Evolutionary conservation across 2,329 filamentous ascomycete genomes (phyloP), one percentile per base, ranked within the genome.

Genomic region (Trichoderma polysporum): DNA sequence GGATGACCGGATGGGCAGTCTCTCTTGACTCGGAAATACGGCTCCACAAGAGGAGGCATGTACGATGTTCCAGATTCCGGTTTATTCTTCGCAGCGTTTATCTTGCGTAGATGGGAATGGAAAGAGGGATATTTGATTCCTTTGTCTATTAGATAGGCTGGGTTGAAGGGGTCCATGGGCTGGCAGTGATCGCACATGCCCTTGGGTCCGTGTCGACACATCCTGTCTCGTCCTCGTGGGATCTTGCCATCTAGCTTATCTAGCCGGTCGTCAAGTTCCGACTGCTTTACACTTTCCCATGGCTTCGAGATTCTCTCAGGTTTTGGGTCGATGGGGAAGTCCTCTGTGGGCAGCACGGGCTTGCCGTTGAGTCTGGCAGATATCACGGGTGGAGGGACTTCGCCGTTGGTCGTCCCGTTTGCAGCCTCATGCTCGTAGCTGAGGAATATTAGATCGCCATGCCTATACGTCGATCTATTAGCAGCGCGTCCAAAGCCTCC

Each of bases 161-260:
- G 79, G 74, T 96, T 90, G 79, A 97, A 99, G 0, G 95, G 95
- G 75, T 99, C 95, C 59, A 98, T 81, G 0, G 96, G 96, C 88
- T 97, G 97, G 81, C 95, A 99, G 80, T 97, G 96, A 80, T 99
- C 95, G 79, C 95, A 99, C 95, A 99, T 99, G 77, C 95, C 95
- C 80, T 97, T 98, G 60, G 91, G 90, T 1, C 94, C 94, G 77
- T 99, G 95, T 69, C 92, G 90, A 81, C 95, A 99, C 93, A 99
- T 95, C 76, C 91, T 92, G 76, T 97, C 92, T 67, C 85, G 85
- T 69, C 86, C 86, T 69, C 94, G 85, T 22, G 88, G 82, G 60
- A 97, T 97, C 81, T 97, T 99, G 71, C 95, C 95, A 83, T 95
- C 90, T 71, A 90, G 86, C 79, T 88, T 92, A 79, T 99, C 95